phyloP scores from a whole-genome alignment of 805 yeast genomes.

The Wickerhamiella siamensis region DNA sequence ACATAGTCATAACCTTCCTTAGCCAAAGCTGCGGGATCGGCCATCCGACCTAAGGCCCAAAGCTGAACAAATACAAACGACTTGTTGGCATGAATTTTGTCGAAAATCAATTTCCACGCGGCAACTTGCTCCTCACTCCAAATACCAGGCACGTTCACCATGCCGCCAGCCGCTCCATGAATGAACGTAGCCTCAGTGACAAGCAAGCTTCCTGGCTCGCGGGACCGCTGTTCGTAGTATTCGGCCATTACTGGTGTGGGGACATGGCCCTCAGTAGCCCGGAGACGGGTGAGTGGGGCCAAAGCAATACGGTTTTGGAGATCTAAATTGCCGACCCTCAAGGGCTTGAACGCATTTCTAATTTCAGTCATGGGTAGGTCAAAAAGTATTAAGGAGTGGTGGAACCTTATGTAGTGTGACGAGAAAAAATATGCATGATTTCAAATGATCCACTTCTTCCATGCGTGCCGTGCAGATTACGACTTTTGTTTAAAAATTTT shows the following conservation, averaged over 20 bases:
- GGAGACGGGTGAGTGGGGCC: constrained; percentile 37
- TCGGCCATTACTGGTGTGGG: constrained; percentile 33
- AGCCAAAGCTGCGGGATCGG: constrained; percentile 28
- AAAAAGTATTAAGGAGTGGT: no score
- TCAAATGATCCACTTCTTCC: no score
- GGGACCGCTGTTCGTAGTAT: constrained; percentile 40
- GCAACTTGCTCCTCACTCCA: constrained; percentile 20
- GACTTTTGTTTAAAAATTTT: no score
- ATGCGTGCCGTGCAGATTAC: no score
- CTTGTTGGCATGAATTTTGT: constrained; percentile 32
- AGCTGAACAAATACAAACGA: constrained; percentile 31
- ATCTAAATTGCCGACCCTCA: constrained; percentile 23
- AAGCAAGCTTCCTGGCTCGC: constrained; percentile 39
- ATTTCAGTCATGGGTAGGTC: not conserved
- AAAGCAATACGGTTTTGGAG: constrained; percentile 30
- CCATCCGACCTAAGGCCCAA: constrained; percentile 33
- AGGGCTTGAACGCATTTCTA: constrained; percentile 20
- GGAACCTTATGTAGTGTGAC: no score
- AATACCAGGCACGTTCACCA: constrained; percentile 24
- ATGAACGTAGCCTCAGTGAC: constrained; percentile 44
- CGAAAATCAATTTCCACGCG: constrained; percentile 28
- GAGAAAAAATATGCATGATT: no score
- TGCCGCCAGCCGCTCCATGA: constrained; percentile 29
- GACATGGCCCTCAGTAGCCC: constrained; percentile 23
- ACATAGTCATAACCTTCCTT: constrained; percentile 27